These are phyloP conservation scores for Pichia deserticola DNA, from an alignment of 805 yeast genomes.

Conservation along the genomic window DNA sequence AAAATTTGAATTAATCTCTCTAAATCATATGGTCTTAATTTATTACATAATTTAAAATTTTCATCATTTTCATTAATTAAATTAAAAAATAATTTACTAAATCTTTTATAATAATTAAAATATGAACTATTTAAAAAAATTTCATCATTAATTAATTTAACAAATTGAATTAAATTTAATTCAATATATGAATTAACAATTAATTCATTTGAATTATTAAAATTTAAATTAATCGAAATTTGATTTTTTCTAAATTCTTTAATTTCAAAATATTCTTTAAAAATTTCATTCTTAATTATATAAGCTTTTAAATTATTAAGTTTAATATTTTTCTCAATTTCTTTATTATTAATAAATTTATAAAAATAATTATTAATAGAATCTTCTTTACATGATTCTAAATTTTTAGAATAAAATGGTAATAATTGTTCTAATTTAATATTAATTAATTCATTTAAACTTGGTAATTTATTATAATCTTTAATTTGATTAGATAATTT, in stretches of 20 bases:
- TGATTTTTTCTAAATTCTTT: background rate
- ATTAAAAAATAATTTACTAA: slow-evolving; percentile 1
- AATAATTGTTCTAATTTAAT: background rate
- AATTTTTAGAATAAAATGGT: background rate
- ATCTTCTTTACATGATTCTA: background rate
- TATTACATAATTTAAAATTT: background rate
- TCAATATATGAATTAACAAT: slow-evolving; percentile 1
- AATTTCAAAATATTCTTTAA: slow-evolving; percentile 3
- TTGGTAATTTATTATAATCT: background rate
- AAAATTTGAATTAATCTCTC: slow-evolving; percentile 8
- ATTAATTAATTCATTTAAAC: background rate
- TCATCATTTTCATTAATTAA: background rate
- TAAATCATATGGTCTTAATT: slow-evolving; percentile 9
- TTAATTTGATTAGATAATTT: background rate
- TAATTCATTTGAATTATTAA: background rate
- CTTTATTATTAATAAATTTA: background rate
- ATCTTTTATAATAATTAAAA: slow-evolving; percentile 1
- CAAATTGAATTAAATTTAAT: slow-evolving; percentile 3
- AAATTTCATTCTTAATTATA: slow-evolving; percentile 8
- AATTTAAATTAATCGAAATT: background rate
- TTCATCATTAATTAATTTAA: slow-evolving; percentile 8
- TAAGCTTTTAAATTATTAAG: slow-evolving; percentile 4
- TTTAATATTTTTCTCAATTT: background rate
- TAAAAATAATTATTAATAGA: background rate
- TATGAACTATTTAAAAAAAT: slow-evolving; percentile 3